Percentiles rank a stretch among this genome's conserved stretches.
Evolutionary conservation across 768 basidiomycete genomes (phyloP).

Genomic region (Strobilomyces dryophilus): DNA sequence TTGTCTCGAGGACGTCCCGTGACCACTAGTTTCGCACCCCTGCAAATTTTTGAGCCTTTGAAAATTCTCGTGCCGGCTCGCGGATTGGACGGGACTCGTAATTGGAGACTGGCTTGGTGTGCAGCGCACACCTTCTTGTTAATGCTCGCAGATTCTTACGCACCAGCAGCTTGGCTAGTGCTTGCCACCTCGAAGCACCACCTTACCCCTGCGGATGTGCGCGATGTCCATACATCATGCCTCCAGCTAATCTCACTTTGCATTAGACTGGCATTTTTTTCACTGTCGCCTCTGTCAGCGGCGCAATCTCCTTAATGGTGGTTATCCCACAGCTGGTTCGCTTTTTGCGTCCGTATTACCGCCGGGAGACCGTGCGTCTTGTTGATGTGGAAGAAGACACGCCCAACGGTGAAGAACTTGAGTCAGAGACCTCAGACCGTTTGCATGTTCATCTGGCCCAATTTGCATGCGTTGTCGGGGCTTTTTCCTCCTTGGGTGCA

Average conservation of each 20-base stretch:
- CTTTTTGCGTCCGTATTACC: conserved; percentile 26
- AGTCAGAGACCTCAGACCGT: conserved; percentile 19
- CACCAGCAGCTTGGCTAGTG: conserved; percentile 15
- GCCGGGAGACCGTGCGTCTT: neutral
- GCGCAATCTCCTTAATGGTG: conserved; percentile 16
- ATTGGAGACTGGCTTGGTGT: conserved; percentile 31
- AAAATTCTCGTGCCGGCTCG: conserved; percentile 19
- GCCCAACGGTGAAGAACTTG: neutral
- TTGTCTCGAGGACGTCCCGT: conserved; percentile 1
- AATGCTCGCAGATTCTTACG: conserved; percentile 13
- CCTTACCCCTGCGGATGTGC: conserved; percentile 27
- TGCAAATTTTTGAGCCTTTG: conserved; percentile 22
- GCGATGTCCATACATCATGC: neutral
- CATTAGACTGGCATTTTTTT: conserved; percentile 28
- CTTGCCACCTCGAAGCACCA: conserved; percentile 24
- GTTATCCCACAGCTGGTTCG: conserved; percentile 22
- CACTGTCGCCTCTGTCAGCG: conserved; percentile 13
- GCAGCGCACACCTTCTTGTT: conserved; percentile 25
- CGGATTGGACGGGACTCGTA: conserved; percentile 15
- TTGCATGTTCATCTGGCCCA: conserved; percentile 29
- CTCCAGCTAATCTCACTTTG: neutral
- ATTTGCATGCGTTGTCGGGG: conserved; percentile 15
- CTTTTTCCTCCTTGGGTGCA: conserved; percentile 11
- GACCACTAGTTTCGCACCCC: neutral
- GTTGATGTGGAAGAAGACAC: neutral